These are phyloP conservation scores for Gamarada debralockiae DNA, from an alignment of 495 filamentous ascomycete species.

Conservation along the genomic window DNA sequence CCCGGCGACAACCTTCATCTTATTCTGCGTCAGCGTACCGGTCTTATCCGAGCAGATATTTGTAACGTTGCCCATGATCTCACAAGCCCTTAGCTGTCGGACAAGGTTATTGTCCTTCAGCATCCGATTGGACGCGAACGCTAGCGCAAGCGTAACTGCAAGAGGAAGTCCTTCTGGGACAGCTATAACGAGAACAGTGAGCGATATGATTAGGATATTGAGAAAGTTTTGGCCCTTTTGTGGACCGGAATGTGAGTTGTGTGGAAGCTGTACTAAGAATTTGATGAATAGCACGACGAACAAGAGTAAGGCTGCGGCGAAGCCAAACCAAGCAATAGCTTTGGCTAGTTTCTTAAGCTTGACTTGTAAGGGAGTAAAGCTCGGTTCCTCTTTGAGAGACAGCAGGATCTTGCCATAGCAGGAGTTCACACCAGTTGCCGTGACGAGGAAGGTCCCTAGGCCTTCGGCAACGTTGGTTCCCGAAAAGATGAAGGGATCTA, in stretches of 20 bases:
- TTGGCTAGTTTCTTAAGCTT: constrained; percentile 90
- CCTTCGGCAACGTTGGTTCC: constrained; percentile 91
- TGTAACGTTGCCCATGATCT: constrained; percentile 98
- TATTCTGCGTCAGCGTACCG: constrained; percentile 87
- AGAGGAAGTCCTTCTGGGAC: constrained; percentile 94
- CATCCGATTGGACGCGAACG: constrained; percentile 94
- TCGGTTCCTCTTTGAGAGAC: constrained; percentile 82
- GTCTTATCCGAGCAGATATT: constrained; percentile 98
- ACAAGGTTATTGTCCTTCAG: constrained; percentile 93
- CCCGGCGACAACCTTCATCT: constrained; percentile 83
- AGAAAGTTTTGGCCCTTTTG: constrained; percentile 85
- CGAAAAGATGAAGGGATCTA: constrained; percentile 93
- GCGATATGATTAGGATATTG: constrained; percentile 89
- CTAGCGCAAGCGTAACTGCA: constrained; percentile 88
- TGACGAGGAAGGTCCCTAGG: constrained; percentile 78
- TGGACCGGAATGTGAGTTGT: constrained; percentile 49
- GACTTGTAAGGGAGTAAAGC: constrained; percentile 87
- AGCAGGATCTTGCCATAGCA: constrained; percentile 92
- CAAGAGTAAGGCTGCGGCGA: constrained; percentile 74
- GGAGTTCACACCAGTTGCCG: constrained; percentile 84
- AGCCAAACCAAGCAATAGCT: constrained; percentile 90
- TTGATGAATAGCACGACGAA: constrained; percentile 93
- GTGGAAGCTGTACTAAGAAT: constrained; percentile 68
- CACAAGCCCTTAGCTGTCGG: constrained; percentile 84
- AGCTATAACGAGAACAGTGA: constrained; percentile 93